These are phyloP conservation scores for Spinellus fusiger DNA, from an alignment of 192 early-diverging fungal genomes.

Conservation along the genomic window DNA sequence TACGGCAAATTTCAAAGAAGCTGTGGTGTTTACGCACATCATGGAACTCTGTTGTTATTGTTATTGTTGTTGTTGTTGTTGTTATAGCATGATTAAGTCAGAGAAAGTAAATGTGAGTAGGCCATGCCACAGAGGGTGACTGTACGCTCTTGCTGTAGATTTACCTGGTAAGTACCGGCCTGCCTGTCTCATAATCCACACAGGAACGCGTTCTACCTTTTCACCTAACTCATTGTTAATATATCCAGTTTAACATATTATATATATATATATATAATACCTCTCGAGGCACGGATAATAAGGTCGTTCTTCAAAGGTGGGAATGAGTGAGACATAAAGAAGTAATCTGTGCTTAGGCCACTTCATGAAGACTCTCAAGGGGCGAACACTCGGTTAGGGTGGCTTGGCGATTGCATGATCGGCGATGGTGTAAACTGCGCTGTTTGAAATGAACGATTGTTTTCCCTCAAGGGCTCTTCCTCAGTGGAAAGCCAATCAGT, in stretches of 20 bases:
- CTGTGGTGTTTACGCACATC: conserved; percentile 75
- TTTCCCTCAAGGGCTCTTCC: no score
- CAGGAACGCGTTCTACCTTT: conserved; percentile 67
- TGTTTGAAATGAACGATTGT: no score
- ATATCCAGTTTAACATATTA: neutral
- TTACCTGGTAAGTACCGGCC: conserved; percentile 92
- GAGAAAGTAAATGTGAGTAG: neutral
- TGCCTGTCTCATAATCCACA: conserved; percentile 99
- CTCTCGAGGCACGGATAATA: conserved; percentile 79
- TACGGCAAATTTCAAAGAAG: conserved; percentile 93
- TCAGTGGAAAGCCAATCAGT: no score
- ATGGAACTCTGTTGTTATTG: conserved; percentile 74
- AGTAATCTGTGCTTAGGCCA: no score
- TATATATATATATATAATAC: no score
- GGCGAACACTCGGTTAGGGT: no score
- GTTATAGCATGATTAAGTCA: neutral
- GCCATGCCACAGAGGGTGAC: neutral
- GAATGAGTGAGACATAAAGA: no score
- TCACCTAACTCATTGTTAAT: conserved; percentile 44
- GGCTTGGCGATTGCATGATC: no score
- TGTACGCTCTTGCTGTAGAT: neutral
- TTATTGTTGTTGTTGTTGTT: neutral
- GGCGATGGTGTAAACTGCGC: no score
- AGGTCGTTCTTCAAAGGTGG: conserved; percentile 89
- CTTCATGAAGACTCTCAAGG: no score